Percentiles rank a stretch among this genome's conserved stretches.
Conservation (phyloP, 2,329 filamentous ascomycete genomes). For the Tolypocladium cylindrosporum region DNA sequence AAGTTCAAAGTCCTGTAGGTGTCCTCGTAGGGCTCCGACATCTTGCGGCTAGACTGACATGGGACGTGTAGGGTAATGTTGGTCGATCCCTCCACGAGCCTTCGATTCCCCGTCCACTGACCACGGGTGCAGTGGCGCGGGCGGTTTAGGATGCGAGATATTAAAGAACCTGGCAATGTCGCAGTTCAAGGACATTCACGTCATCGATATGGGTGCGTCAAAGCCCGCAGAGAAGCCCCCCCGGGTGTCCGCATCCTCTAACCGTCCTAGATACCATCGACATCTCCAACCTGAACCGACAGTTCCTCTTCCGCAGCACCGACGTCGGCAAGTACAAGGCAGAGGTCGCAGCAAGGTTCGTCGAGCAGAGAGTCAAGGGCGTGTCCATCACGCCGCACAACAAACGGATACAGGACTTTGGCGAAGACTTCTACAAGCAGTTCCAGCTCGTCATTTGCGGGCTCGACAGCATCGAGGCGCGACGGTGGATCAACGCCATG, state of each 20-base stretch:
- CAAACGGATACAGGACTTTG: slow-evolving; percentile 92
- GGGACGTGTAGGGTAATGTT: slow-evolving; percentile 37
- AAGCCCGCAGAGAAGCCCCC: not conserved
- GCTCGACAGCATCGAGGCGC: slow-evolving; percentile 90
- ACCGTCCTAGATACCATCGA: slow-evolving; percentile 77
- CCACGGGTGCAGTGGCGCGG: slow-evolving; percentile 59
- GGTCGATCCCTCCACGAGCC: slow-evolving; percentile 15
- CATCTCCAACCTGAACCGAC: slow-evolving; percentile 93
- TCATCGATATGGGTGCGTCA: slow-evolving; percentile 89
- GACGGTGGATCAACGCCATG: slow-evolving; percentile 97
- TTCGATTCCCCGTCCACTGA: not conserved
- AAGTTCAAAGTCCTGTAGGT: slow-evolving; percentile 66
- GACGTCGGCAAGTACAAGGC: slow-evolving; percentile 94
- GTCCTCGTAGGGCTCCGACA: not conserved
- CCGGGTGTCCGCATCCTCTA: not conserved
- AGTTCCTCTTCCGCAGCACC: slow-evolving; percentile 85
- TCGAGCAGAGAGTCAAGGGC: slow-evolving; percentile 79
- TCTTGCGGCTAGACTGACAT: not conserved
- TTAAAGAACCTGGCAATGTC: slow-evolving; percentile 92
- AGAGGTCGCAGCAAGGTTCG: slow-evolving; percentile 83
- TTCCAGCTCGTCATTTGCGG: slow-evolving; percentile 93
- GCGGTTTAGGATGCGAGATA: slow-evolving; percentile 91
- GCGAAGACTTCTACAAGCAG: slow-evolving; percentile 93
- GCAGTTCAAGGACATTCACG: slow-evolving; percentile 93
- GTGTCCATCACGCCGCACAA: slow-evolving; percentile 93